Conservation (phyloP, 441 rosid genomes). For the Dalechampia spathulata region DNA sequence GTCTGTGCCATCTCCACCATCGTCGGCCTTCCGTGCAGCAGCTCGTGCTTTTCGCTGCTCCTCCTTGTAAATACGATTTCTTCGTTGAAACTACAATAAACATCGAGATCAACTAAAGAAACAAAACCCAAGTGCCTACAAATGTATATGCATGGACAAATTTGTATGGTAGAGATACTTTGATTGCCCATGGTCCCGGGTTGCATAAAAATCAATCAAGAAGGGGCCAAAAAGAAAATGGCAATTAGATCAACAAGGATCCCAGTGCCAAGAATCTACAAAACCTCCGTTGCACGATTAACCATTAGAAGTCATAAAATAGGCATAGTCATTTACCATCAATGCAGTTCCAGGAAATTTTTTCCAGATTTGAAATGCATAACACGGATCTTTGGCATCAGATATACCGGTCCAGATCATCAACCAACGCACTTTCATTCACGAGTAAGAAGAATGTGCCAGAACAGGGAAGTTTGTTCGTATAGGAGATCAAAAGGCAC, state of each 20-base stretch:
- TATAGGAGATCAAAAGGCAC: too few relatives aligned
- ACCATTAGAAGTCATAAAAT: too few relatives aligned
- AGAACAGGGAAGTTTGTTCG: neutral
- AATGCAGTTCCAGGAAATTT: neutral
- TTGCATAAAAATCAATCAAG: too few relatives aligned
- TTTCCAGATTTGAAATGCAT: neutral
- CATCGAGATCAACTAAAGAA: neutral
- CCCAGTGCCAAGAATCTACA: neutral
- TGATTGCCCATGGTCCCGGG: too few relatives aligned
- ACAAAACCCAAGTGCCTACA: neutral
- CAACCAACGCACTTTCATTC: neutral
- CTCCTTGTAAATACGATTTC: slow-evolving; percentile 93
- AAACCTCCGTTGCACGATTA: neutral
- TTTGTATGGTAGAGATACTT: neutral
- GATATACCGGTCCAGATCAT: neutral
- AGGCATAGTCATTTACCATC: neutral
- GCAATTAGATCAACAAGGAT: neutral
- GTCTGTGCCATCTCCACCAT: slow-evolving; percentile 34
- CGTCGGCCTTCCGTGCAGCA: slow-evolving; percentile 52
- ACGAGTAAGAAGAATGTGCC: neutral
- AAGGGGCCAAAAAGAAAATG: neutral
- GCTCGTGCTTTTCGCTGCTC: slow-evolving; percentile 90
- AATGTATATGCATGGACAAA: neutral
- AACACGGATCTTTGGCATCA: neutral
- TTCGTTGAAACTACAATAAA: slow-evolving; percentile 67